Evolutionary conservation across 192 early-diverging fungal species (phyloP), one percentile per base, ranked within the genome.

Genomic region (Chytriomyces sp.): DNA sequence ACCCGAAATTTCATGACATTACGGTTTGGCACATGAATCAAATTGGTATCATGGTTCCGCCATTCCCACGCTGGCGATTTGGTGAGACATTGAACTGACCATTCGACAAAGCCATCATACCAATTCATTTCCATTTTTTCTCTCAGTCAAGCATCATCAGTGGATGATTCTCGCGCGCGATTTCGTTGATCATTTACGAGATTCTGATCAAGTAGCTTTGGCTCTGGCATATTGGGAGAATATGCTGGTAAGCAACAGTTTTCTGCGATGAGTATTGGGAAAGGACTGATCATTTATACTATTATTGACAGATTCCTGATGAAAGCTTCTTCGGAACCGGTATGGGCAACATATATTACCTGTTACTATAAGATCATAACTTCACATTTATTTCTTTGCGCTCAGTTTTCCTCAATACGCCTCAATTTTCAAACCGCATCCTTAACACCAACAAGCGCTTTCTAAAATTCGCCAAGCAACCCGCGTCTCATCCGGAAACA

Each of bases 81-180:
- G 70, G 70, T 45, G 43, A n/a, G 64, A 35, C 4, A 35, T 35
- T 35, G 35, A 35, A 35, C 3, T 35, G 35, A 0, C 35, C 35
- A 35, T 35, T 35, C 4, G 35, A 35, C 35, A 35, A 35, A 35
- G 35, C 35, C 35, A 35, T 35, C 35, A 35, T 35, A 4, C 35
- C 4, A 4, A 35, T 35, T 35, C 35, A 35, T 35, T 35, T 35
- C 35, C 35, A 1, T 35, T 35, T 3, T 35, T 35, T 35, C 35
- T 35, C 35, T 35, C 50, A 9, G 62, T 67, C 9, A 82, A 82
- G 67, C 78, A 82, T 46, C 72, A 80, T 60, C 81, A 82, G 64
- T 83, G 82, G 82, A 57, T 83, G 46, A 83, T 83, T 20, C 44
- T 83, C 11, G 62, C 78, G 11, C 59, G 67, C 1, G 70, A 80